These are phyloP conservation scores for Aspergillus mulundensis DNA, from an alignment of 495 filamentous ascomycete genomes.

Conservation along the genomic window DNA sequence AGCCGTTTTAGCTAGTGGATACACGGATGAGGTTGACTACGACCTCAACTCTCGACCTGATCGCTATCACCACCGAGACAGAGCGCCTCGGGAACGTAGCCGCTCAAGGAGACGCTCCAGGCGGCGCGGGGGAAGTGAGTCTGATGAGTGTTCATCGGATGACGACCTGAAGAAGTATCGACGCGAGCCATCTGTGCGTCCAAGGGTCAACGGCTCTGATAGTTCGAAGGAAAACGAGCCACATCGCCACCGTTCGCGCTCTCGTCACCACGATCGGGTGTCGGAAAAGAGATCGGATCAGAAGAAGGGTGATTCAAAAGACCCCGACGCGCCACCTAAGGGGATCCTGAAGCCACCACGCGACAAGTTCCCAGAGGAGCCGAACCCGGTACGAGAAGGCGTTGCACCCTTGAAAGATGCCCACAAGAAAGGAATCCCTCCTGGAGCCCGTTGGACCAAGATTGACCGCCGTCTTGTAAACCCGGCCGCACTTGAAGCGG, in stretches of 20 bases:
- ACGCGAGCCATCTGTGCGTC: slow-evolving; percentile 27
- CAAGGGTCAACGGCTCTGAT: slow-evolving; percentile 16
- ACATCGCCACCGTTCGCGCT: slow-evolving; percentile 23
- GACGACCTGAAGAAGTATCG: slow-evolving; percentile 37
- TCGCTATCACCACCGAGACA: slow-evolving; percentile 13
- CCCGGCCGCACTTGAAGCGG: slow-evolving; percentile 69
- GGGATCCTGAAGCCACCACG: slow-evolving; percentile 70
- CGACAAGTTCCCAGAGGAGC: slow-evolving; percentile 74
- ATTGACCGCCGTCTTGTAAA: slow-evolving; percentile 80
- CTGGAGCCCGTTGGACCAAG: slow-evolving; percentile 83
- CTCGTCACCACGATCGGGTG: slow-evolving; percentile 22
- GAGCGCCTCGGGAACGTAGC: slow-evolving; percentile 15
- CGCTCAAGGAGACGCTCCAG: slow-evolving; percentile 31
- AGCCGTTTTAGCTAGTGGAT: slow-evolving; percentile 35
- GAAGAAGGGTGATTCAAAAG: slow-evolving; percentile 29
- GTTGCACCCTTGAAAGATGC: slow-evolving; percentile 83
- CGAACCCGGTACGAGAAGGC: slow-evolving; percentile 75
- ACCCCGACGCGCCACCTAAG: slow-evolving; percentile 49
- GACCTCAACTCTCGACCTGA: slow-evolving; percentile 22
- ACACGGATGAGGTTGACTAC: slow-evolving; percentile 36
- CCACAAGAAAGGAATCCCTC: slow-evolving; percentile 66
- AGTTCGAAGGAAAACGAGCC: slow-evolving; percentile 15
- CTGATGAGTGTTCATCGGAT: slow-evolving; percentile 33
- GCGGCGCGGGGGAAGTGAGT: slow-evolving; percentile 26
- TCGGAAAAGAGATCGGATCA: slow-evolving; percentile 13